Base-by-base conservation (phyloP, 1,284 basidiomycete genomes). In the Austroboletus olivaceoglutinosus region DNA sequence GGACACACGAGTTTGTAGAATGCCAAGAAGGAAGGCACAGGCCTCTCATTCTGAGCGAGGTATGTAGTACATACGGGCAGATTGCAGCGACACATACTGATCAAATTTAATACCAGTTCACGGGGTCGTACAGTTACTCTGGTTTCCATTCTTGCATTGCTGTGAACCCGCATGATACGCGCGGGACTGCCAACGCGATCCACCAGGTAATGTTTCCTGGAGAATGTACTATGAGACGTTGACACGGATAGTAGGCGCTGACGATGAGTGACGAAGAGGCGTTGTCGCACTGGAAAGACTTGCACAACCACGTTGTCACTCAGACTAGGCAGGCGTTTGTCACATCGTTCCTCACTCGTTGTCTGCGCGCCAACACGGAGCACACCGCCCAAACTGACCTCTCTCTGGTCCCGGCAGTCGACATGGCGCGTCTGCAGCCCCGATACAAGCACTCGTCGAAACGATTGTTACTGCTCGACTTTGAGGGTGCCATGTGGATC, bases 301-400 rank as follows among this genome's bases (percentile, higher is more conserved):
- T 94, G 1, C 89, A 93, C 65, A 83, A 81, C 53, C 90, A 92
- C 57, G 92, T 94, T 44, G 82, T 84, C n/a, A 88, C 89, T 0
- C 92, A 94, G 65, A 91, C 88, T 1, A 89, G 91, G 0, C 91
- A 93, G 63, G 78, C 88, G 2, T 93, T 93, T 70, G 86, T 89
- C 47, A 88, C 80, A 0, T 81, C 84, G 5, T 91, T 93, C 79
- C 80, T 93, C 49, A 82, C 78, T 5, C 79, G 89, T 25, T 84
- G 81, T 58, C 62, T 89, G 34, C 84, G 87, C 43, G 81, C 85
- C 38, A 77, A 86, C 62, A 77, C 82, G 16, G 85, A 89, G 55
- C 85, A 89, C 58, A 73, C 71, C 37, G 55, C 56, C 4, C 59
- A 62, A 23, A 57, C 56, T 2, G 70, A 74, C 31, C 57, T 68